Conservation (phyloP, 331 rosid genomes). For the Quercus phellos region DNA sequence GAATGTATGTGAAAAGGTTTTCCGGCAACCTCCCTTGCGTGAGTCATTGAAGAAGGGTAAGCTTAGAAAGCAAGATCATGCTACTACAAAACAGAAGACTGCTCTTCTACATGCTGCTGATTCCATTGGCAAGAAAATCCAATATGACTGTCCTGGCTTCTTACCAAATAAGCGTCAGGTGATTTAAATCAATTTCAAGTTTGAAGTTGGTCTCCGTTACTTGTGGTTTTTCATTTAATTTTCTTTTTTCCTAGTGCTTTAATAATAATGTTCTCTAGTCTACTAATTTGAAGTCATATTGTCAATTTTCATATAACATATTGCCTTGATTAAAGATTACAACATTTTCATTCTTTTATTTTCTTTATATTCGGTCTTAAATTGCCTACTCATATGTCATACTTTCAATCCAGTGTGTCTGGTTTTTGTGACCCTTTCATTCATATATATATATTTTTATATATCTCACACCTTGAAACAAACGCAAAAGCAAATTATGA, state of each 20-base stretch:
- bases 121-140: constrained; percentile 77
- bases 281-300: background rate
- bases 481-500: background rate
- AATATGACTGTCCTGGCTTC: constrained; percentile 85
- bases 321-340: background rate
- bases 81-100: constrained; percentile 61
- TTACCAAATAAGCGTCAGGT: constrained; percentile 87
- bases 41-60: constrained; percentile 71
- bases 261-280: background rate
- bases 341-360: background rate
- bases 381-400: background rate
- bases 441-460: too few relatives aligned
- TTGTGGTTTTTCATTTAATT: background rate
- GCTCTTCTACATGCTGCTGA: constrained; percentile 75
- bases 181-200: constrained; percentile 16
- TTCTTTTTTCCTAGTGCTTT: background rate
- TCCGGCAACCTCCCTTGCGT: constrained; percentile 78
- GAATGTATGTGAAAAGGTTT: constrained; percentile 87
- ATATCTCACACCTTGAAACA: background rate
- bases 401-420: background rate
- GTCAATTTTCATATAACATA: background rate
- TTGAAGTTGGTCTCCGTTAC: background rate
- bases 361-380: background rate
- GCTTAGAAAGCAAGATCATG: constrained; percentile 60
- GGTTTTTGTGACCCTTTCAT: background rate